Percentiles rank a stretch among this genome's conserved stretches.
phyloP scores from a whole-genome alignment of 495 filamentous ascomycete species.

The Melanomma pulvis-pyrius region DNA sequence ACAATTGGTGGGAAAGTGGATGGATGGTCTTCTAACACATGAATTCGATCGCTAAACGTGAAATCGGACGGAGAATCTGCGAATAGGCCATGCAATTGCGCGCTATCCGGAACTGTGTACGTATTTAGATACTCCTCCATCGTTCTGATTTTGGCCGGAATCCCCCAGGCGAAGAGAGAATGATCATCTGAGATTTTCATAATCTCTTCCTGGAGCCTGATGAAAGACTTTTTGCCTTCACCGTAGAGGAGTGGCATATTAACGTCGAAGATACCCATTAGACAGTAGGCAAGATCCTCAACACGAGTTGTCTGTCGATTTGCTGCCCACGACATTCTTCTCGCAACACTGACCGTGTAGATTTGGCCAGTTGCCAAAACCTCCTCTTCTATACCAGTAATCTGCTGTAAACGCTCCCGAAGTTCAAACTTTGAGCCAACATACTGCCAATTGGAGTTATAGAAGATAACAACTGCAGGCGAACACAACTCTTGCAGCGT shows the following conservation, averaged over 20 bases:
- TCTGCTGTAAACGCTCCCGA: background rate
- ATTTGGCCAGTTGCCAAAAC: background rate
- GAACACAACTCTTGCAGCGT: constrained; percentile 33
- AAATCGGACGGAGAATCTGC: too few species aligned
- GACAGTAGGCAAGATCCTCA: background rate
- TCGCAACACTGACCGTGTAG: background rate
- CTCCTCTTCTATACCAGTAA: background rate
- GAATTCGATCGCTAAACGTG: too few species aligned
- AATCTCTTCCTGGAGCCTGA: constrained; percentile 6
- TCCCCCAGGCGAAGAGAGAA: background rate
- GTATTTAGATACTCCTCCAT: too few species aligned
- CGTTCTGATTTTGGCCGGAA: too few species aligned
- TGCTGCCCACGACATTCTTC: background rate
- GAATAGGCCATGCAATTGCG: too few species aligned
- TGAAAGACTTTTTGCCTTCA: background rate
- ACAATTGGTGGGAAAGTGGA: too few species aligned
- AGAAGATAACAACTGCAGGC: constrained; percentile 15
- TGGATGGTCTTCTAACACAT: too few species aligned
- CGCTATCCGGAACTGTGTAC: too few species aligned
- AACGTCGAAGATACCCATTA: background rate
- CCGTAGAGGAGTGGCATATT: constrained; percentile 1
- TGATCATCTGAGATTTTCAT: background rate
- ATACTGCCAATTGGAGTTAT: constrained; percentile 4
- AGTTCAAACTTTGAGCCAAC: constrained; percentile 10
- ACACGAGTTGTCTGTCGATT: background rate